phyloP scores from a whole-genome alignment of 208 protist species.

The Crithidia thermophila region DNA sequence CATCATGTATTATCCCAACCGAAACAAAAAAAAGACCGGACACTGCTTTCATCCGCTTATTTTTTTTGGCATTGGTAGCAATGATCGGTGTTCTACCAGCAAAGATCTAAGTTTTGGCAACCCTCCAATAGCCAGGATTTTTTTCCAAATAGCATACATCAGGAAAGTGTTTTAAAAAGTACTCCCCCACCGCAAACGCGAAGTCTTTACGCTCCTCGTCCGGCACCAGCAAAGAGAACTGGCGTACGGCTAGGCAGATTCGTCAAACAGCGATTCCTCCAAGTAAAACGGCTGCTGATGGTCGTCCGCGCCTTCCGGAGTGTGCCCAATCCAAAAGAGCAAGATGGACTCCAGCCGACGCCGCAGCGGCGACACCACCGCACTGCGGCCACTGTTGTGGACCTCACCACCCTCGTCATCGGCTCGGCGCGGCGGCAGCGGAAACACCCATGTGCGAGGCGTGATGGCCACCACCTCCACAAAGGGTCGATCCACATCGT shows the following conservation, averaged over 20 bases:
- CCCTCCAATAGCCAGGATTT: no score
- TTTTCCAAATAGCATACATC: no score
- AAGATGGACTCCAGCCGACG: slow-evolving; percentile 48
- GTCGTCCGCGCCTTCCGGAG: slow-evolving; percentile 42
- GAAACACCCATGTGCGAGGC: slow-evolving; percentile 20
- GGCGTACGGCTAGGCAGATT: not conserved
- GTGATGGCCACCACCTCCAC: slow-evolving; percentile 28
- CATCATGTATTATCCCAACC: not conserved
- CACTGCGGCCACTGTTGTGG: slow-evolving; percentile 3
- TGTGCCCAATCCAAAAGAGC: slow-evolving; percentile 87
- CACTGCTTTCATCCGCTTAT: no score
- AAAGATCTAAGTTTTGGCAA: no score
- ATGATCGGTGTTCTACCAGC: no score
- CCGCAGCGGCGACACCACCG: slow-evolving; percentile 12
- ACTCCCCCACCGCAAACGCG: no score
- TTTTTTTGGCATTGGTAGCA: no score
- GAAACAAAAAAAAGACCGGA: slow-evolving; percentile 1
- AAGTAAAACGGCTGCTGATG: slow-evolving; percentile 72
- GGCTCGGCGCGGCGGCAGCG: not conserved
- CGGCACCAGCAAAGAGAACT: slow-evolving; percentile 2
- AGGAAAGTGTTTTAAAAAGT: no score
- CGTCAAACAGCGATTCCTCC: slow-evolving; percentile 23
- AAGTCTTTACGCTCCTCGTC: not conserved
- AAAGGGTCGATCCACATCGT: slow-evolving; percentile 6
- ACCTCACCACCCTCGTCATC: not conserved